phyloP scores from a whole-genome alignment of 2,329 filamentous ascomycete genomes.

The Neonectria ditissima region DNA sequence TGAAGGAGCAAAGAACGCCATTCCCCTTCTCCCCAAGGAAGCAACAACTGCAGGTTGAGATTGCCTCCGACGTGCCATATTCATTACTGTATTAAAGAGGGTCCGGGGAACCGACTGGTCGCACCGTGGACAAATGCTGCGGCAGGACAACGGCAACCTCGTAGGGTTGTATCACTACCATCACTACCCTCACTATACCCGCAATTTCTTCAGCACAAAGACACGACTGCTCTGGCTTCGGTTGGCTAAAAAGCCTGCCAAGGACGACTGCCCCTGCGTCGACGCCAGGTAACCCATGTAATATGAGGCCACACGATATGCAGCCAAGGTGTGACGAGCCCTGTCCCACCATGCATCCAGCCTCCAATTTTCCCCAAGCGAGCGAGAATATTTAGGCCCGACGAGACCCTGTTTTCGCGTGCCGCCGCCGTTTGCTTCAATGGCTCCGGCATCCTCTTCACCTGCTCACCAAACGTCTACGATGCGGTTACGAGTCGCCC shows the following conservation, averaged over 20 bases:
- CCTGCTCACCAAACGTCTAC: constrained; percentile 1
- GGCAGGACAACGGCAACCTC: not conserved
- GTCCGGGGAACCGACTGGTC: not conserved
- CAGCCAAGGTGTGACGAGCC: not conserved
- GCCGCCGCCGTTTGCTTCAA: not conserved
- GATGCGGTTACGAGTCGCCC: constrained; percentile 10
- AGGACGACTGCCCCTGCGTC: not conserved
- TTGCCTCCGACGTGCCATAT: not conserved
- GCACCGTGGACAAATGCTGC: not conserved
- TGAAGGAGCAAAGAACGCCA: not conserved
- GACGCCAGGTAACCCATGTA: not conserved
- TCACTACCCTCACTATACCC: not conserved
- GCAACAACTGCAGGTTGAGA: not conserved
- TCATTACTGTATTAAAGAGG: not conserved
- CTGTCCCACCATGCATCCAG: not conserved
- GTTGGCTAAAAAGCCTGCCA: not conserved
- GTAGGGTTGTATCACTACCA: not conserved
- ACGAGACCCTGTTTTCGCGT: constrained; percentile 3
- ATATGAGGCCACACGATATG: not conserved
- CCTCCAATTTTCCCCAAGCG: constrained; percentile 5
- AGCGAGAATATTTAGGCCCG: constrained; percentile 12
- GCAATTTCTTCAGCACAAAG: not conserved
- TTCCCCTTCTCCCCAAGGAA: not conserved
- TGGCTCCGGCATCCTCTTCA: not conserved
- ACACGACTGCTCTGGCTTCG: not conserved